These are phyloP conservation scores for Fusarium cyanostomum DNA, from an alignment of 2,329 filamentous ascomycete genomes.

Conservation along the genomic window DNA sequence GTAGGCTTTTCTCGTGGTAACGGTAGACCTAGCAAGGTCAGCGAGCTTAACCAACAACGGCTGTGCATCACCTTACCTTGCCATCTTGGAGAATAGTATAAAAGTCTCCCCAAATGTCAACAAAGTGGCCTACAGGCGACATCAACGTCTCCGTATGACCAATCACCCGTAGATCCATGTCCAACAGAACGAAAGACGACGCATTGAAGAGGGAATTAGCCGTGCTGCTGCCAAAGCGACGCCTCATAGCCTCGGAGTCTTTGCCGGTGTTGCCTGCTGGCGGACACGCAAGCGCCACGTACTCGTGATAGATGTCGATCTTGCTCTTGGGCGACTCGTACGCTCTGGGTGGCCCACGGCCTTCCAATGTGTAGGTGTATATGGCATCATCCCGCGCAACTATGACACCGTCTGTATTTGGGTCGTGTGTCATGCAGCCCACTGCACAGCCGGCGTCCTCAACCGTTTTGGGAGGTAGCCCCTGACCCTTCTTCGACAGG, in stretches of 20 bases:
- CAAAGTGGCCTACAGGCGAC: slow-evolving; percentile 80
- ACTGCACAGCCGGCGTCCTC: slow-evolving; percentile 91
- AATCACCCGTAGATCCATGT: slow-evolving; percentile 89
- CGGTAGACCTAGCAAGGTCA: slow-evolving; percentile 71
- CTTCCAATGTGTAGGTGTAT: slow-evolving; percentile 89
- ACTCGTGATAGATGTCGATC: slow-evolving; percentile 82
- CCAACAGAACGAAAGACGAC: slow-evolving; percentile 89
- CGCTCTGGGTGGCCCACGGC: slow-evolving; percentile 85
- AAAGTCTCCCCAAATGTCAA: slow-evolving; percentile 90
- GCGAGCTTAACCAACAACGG: not conserved
- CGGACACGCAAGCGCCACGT: slow-evolving; percentile 86
- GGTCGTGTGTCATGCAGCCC: slow-evolving; percentile 94
- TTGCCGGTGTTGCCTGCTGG: slow-evolving; percentile 65
- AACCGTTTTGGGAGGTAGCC: slow-evolving; percentile 85
- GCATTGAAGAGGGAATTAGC: slow-evolving; percentile 82
- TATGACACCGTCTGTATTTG: slow-evolving; percentile 81
- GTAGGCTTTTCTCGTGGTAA: slow-evolving; percentile 90
- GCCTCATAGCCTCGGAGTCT: slow-evolving; percentile 68
- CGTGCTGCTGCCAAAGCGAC: slow-evolving; percentile 77
- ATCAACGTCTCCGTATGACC: slow-evolving; percentile 88
- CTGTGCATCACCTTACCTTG: slow-evolving; percentile 67
- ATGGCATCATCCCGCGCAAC: slow-evolving; percentile 96
- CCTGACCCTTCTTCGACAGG: slow-evolving; percentile 88
- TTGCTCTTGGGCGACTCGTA: slow-evolving; percentile 92
- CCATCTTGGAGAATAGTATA: slow-evolving; percentile 92